Evolutionary conservation across 768 basidiomycete genomes (phyloP).

Genomic region (Mycena pura): DNA sequence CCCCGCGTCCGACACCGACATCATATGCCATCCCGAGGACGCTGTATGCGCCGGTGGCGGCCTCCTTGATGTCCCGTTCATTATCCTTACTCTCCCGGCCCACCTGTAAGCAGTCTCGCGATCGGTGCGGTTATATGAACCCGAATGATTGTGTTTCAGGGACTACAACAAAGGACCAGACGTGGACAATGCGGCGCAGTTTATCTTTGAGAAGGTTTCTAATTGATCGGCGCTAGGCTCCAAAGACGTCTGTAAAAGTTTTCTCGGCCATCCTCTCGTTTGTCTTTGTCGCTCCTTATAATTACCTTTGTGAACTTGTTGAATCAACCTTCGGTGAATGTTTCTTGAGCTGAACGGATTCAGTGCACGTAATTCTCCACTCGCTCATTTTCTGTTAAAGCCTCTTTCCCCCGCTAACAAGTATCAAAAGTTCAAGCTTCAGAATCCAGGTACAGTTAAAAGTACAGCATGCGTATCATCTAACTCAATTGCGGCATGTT

Average conservation of each 20-base stretch:
- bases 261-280: no score
- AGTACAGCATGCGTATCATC: background rate
- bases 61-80: background rate
- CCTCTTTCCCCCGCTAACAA: no score
- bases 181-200: background rate
- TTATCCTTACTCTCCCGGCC: background rate
- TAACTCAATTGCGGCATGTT: constrained; percentile 65
- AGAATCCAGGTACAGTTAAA: background rate
- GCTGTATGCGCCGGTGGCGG: background rate
- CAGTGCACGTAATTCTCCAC: no score
- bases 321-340: no score
- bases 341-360: no score
- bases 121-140: no score
- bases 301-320: no score
- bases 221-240: no score
- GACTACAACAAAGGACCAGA: background rate
- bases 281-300: no score
- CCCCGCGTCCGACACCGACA: background rate
- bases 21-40: background rate
- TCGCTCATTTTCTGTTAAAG: no score
- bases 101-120: background rate
- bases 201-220: background rate
- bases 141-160: no score
- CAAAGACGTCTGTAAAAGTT: no score
- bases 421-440: background rate